phyloP scores from a whole-genome alignment of 2,329 filamentous ascomycete genomes.

The Colletotrichum costaricense region DNA sequence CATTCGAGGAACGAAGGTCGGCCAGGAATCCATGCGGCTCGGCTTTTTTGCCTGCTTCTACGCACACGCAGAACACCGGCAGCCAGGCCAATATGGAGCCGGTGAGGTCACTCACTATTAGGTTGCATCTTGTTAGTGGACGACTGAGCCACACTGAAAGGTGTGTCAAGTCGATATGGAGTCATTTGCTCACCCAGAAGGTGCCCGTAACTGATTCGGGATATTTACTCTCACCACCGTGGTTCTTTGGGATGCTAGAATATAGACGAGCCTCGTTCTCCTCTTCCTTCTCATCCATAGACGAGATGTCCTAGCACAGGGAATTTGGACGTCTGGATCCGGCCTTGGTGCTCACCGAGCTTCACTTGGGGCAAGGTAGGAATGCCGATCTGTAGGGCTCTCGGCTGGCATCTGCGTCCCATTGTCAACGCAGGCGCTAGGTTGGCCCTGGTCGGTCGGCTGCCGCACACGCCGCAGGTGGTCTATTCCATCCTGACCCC shows the following conservation, averaged over 20 bases:
- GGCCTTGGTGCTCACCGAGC: neutral
- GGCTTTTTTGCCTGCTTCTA: constrained; percentile 17
- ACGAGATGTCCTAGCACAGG: neutral
- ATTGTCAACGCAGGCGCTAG: constrained; percentile 11
- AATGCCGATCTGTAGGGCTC: constrained; percentile 11
- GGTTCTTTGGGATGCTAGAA: neutral
- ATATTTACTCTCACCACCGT: neutral
- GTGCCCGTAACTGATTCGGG: neutral
- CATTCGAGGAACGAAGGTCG: neutral
- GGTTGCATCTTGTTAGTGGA: neutral
- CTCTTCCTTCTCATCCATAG: neutral
- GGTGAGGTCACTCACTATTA: constrained; percentile 7
- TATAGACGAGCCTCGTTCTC: neutral
- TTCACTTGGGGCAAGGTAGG: neutral
- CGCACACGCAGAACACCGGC: neutral
- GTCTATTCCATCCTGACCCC: constrained; percentile 20
- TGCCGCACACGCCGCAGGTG: constrained; percentile 15
- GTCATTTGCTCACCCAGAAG: neutral
- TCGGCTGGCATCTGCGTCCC: constrained; percentile 26
- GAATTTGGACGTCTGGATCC: neutral
- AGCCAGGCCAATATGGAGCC: constrained; percentile 12
- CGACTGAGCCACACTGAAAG: neutral
- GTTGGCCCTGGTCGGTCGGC: constrained; percentile 20
- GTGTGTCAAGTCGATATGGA: constrained; percentile 1
- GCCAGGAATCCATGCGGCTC: constrained; percentile 12